Evolutionary conservation across 331 rosid species (phyloP).

Genomic region (Acacia concinna): DNA sequence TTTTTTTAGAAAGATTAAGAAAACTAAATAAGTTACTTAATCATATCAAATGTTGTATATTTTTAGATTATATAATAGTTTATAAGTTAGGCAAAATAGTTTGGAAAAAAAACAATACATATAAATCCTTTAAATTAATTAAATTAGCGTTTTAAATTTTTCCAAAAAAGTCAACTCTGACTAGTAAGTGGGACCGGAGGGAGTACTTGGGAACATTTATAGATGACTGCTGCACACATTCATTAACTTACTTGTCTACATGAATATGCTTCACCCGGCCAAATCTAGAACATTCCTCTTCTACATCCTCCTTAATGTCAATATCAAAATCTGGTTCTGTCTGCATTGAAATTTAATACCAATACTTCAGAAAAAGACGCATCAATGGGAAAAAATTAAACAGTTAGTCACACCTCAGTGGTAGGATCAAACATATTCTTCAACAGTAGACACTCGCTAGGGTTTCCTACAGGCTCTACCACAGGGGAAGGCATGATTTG

Average conservation of each 20-base stretch:
- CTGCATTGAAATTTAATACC: constrained; percentile 42
- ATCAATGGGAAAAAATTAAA: constrained; percentile 15
- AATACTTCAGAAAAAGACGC: not conserved
- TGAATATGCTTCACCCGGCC: constrained; percentile 87
- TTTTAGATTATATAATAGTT: no score
- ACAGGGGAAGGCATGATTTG: constrained; percentile 50
- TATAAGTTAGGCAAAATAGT: no score
- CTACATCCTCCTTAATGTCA: constrained; percentile 97
- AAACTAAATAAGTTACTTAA: no score
- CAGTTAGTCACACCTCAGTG: constrained; percentile 64
- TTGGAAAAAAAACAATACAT: no score
- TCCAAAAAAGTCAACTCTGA: no score
- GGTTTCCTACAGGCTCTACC: constrained; percentile 73
- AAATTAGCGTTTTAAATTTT: no score
- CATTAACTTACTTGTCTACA: constrained; percentile 80
- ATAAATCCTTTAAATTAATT: no score
- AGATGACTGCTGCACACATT: not conserved
- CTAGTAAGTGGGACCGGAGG: no score
- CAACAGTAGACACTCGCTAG: constrained; percentile 83
- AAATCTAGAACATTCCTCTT: constrained; percentile 91
- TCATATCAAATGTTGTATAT: no score
- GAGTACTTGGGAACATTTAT: not conserved
- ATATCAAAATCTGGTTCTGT: constrained; percentile 82
- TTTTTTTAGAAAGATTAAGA: no score
- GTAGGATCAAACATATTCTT: constrained; percentile 97